phyloP scores from a whole-genome alignment of 2,329 filamentous ascomycete species.

The Calonectria fujianensis region DNA sequence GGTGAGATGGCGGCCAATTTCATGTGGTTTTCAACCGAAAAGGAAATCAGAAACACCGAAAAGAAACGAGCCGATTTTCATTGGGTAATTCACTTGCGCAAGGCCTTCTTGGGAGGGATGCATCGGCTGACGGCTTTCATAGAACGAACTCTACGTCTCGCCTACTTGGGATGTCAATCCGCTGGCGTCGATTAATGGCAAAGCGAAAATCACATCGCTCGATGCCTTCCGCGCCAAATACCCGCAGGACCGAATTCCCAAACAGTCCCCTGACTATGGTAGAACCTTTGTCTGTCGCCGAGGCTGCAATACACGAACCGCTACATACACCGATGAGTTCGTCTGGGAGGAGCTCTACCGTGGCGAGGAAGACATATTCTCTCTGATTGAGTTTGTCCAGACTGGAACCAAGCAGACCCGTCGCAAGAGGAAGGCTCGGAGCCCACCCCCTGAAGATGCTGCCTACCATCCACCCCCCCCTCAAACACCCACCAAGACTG shows the following conservation, averaged over 20 bases:
- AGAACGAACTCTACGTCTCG: conserved; percentile 95
- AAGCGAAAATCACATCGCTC: conserved; percentile 85
- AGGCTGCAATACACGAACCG: conserved; percentile 91
- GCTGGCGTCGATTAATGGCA: conserved; percentile 91
- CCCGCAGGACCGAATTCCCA: conserved; percentile 84
- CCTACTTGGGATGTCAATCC: conserved; percentile 91
- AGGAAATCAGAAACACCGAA: conserved; percentile 88
- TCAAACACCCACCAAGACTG: conserved; percentile 62
- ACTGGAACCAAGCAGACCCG: conserved; percentile 82
- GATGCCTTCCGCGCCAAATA: conserved; percentile 80
- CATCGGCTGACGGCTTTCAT: not conserved
- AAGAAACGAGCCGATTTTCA: conserved; percentile 89
- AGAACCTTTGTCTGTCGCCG: conserved; percentile 93
- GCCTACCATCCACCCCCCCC: conserved; percentile 59
- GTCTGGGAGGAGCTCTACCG: conserved; percentile 90
- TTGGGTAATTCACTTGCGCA: conserved; percentile 67
- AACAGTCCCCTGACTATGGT: conserved; percentile 82
- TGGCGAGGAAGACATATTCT: conserved; percentile 77
- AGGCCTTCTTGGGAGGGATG: not conserved
- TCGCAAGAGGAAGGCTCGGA: conserved; percentile 56
- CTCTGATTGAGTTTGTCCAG: conserved; percentile 80
- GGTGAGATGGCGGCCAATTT: conserved; percentile 87
- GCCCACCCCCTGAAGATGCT: conserved; percentile 57
- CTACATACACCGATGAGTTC: conserved; percentile 94
- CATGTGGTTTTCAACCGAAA: conserved; percentile 96